Conservation (phyloP, 257 asterid genomes). For the Coffea eugenioides region DNA sequence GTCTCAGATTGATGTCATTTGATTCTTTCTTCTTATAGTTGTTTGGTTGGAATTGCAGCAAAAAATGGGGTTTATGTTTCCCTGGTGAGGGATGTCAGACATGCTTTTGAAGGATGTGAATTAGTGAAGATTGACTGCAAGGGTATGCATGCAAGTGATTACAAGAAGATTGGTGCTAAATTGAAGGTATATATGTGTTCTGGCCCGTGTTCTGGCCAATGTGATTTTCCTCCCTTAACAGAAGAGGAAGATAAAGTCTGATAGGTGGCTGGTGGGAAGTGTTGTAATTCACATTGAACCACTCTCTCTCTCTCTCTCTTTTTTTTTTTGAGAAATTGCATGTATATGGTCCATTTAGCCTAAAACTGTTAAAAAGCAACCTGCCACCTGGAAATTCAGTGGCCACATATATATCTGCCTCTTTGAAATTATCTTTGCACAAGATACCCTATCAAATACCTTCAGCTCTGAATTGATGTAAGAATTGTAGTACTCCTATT, state of each 20-base stretch:
- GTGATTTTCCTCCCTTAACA: not conserved
- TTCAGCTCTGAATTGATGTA: not conserved
- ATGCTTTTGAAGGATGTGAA: constrained; percentile 83
- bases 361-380: not conserved
- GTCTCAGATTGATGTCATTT: not conserved
- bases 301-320: no score
- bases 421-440: not conserved
- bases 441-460: not conserved
- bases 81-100: constrained; percentile 80
- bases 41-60: constrained; percentile 32
- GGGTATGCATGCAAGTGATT: constrained; percentile 92
- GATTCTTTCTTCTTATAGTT: not conserved
- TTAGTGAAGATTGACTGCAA: constrained; percentile 86
- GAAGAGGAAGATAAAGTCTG: not conserved
- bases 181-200: constrained; percentile 54
- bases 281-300: not conserved
- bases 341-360: not conserved
- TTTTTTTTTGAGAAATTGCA: not conserved
- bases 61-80: constrained; percentile 81
- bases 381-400: not conserved
- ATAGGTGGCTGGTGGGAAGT: not conserved
- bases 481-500: not conserved
- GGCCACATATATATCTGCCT: not conserved
- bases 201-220: not conserved
- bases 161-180: constrained; percentile 94